A percentile compares a stretch with the other conserved stretches of the same genome.
Evolutionary conservation across 2,329 filamentous ascomycete species (phyloP).

Genomic region (Aspergillus floridensis): DNA sequence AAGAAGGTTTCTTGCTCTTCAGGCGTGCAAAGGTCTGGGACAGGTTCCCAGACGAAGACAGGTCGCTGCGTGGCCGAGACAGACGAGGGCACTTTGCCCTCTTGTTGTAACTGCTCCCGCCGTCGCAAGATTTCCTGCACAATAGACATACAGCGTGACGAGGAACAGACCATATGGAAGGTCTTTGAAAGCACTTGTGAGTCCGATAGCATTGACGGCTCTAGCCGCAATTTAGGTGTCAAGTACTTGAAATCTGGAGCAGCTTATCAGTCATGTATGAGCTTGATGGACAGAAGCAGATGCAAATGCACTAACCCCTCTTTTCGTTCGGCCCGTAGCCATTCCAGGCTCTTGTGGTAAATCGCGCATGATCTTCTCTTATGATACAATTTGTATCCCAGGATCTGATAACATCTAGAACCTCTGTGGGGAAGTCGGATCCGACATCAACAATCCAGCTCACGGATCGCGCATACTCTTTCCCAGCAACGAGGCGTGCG

Average conservation of each 20-base stretch:
- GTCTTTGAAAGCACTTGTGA: slow-evolving; percentile 68
- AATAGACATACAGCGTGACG: slow-evolving; percentile 71
- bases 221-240: slow-evolving; percentile 80
- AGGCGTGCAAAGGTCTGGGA: slow-evolving; percentile 80
- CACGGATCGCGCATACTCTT: slow-evolving; percentile 62
- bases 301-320: slow-evolving; percentile 44
- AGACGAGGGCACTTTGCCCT: slow-evolving; percentile 26
- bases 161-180: slow-evolving; percentile 86
- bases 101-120: slow-evolving; percentile 39
- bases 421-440: slow-evolving; percentile 72
- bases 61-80: slow-evolving; percentile 53
- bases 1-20: slow-evolving; percentile 57
- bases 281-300: not conserved
- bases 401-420: slow-evolving; percentile 62
- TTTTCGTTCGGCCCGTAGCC: slow-evolving; percentile 72
- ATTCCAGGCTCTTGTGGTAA: slow-evolving; percentile 92
- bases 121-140: slow-evolving; percentile 65
- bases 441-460: slow-evolving; percentile 92
- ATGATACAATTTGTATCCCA: slow-evolving; percentile 76
- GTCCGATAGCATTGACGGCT: slow-evolving; percentile 66
- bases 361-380: slow-evolving; percentile 61
- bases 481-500: slow-evolving; percentile 80
- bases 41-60: slow-evolving; percentile 90
- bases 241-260: slow-evolving; percentile 74
- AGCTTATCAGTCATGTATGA: slow-evolving; percentile 7